phyloP scores from a whole-genome alignment of 83 land plant genomes.

The Picea mariana region DNA sequence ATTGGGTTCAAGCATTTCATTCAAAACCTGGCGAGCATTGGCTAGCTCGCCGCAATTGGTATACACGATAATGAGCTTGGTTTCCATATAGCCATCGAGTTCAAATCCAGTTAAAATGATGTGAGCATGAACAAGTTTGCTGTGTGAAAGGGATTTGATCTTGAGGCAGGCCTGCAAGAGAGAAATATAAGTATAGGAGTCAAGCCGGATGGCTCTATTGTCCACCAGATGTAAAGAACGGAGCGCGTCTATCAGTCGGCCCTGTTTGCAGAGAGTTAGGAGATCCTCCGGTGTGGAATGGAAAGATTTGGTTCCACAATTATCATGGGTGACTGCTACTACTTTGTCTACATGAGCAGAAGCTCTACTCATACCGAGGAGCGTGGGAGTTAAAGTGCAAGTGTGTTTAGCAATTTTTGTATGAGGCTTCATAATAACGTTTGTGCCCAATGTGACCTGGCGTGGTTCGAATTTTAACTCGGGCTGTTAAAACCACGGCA shows the following conservation, averaged over 20 bases:
- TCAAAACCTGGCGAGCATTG: background rate
- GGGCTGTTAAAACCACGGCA: no score
- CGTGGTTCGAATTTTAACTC: no score
- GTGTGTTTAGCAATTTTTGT: no score
- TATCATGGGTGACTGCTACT: no score
- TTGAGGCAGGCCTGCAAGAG: conserved; percentile 3
- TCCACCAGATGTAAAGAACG: background rate
- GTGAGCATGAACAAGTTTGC: background rate
- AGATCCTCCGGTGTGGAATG: background rate
- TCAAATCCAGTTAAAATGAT: no score
- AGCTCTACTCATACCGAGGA: no score
- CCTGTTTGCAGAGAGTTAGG: background rate
- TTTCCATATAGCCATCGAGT: background rate
- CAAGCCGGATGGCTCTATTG: background rate
- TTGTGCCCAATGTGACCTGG: no score
- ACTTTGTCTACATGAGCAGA: no score
- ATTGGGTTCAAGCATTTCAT: background rate
- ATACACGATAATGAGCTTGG: background rate
- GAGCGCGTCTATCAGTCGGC: background rate
- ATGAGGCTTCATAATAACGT: no score
- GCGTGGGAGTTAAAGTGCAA: no score
- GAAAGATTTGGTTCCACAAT: no score
- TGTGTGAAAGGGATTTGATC: background rate
- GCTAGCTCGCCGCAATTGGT: background rate
- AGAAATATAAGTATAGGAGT: conserved; percentile 1